Base-by-base conservation (phyloP, 2,329 filamentous ascomycete species). In the Cytospora mali region DNA sequence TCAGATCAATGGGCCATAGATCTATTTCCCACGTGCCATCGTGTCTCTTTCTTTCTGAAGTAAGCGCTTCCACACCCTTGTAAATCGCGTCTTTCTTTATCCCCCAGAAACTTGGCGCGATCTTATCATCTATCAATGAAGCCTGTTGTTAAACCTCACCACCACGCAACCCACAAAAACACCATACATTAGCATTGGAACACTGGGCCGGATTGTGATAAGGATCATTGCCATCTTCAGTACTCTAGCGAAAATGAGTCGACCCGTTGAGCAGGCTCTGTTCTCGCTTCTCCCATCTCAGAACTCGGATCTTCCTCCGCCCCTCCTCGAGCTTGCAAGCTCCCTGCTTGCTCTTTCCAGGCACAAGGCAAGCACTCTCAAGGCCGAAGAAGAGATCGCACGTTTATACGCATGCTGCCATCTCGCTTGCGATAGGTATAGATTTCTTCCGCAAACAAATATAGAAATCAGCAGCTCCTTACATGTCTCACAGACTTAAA, bases 361-460 rank as follows among this genome's bases (percentile, higher is more conserved):
- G 35, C 86, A 88, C 71, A 88, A 87, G 70, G 92, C 91, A 55
- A 88, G 86, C 71, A 89, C 85, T 18, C 80, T 97, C 58, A 96
- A 93, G 73, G 83, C 88, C 3, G 92, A 96, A 61, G 93, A 97
- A 74, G 93, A 97, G 74, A 87, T 95, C 67, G 92, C 89, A n/a
- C 84, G 93, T 23, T 83, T 85, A 5, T 95, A 95, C 74, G 90
- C 89, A 4, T 97, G 93, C 73, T 90, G 91, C 16, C 89, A 97
- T 75, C 84, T 99, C 64, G 95, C 95, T 23, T 98, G 93, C 72
- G 92, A 94, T 69, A 86, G 91, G 90, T 91, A 77, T 51, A 69
- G 55, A 4, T n/a, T 6, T 18, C 29, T 23, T 25, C 39, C 13
- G 21, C 13, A 52, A 2, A 16, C 59, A 56, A 1, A 33, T 18